Evolutionary conservation across 208 protist species (phyloP), one percentile per base, ranked within the genome.

Genomic region (Angomonas ambiguus): DNA sequence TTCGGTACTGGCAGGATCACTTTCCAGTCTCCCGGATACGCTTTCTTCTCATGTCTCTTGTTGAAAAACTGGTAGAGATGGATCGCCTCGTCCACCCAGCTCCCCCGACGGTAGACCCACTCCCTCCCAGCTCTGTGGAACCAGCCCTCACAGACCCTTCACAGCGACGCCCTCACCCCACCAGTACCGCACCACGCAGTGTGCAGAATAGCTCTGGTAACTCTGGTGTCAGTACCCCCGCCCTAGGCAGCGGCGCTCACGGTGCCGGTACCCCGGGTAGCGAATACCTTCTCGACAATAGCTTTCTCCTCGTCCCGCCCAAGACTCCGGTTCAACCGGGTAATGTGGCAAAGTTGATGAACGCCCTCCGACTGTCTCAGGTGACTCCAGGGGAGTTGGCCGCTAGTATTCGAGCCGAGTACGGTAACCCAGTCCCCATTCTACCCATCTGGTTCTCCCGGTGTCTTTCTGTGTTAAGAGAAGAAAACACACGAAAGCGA

Each of bases 391-490:
- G 76, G 32, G 66, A 64, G 10, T 38, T 87, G 1, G 78, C 72
- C 55, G 64, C 55, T 33, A 69, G 75, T 30, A 71, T 91, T 25
- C 68, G 79, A 31, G 72, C 67, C 32, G 72, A 41, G 31, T 88
- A 85, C 65, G 70, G 71, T 32, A 74, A 79, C 60, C 65, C 80
- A 41, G 61, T 79, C 51, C 57, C 77, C 24, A 74, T 81, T 25
- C 53, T 89, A 48, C 41, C 41, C 20, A 35, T 74, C 18, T 94
- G 88, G 88, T 48, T 83, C 2, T 74, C 82, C 31, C 85, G 88
- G 18, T 87, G 83, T 48, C 55, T 94, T 25, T 82, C 76, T 16
- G 83, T 94, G 51, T 73, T 84, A 6, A 86, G 82, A 67, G 83
- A 87, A 55, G 79, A 81, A 48, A 82, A 79, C 64, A 70, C 76